Percentiles rank a stretch among this genome's conserved stretches.
These are phyloP conservation scores for Hirschfeldia incana DNA, from an alignment of 345 rosid species.

Conservation along the genomic window DNA sequence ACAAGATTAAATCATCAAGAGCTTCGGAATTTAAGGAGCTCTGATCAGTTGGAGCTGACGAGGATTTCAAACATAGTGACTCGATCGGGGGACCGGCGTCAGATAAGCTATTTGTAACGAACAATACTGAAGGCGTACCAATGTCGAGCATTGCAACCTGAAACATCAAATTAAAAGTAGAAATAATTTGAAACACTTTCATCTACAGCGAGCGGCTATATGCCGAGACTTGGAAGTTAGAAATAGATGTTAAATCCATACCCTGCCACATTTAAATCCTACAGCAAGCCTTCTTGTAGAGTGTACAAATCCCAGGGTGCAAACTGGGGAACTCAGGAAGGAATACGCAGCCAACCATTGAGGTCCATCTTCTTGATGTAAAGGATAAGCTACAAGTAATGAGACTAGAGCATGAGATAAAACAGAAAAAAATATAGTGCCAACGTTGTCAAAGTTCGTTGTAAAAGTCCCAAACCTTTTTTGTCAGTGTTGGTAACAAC, in stretches of 20 bases:
- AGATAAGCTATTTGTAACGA: conserved; percentile 58
- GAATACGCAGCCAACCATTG: conserved; percentile 66
- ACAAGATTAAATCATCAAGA: conserved; percentile 41
- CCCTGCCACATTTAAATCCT: conserved; percentile 80
- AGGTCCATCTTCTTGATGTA: conserved; percentile 63
- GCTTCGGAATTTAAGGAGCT: conserved; percentile 39
- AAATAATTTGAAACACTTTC: conserved; percentile 19
- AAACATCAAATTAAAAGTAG: conserved; percentile 38
- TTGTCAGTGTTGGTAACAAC: conserved; percentile 61
- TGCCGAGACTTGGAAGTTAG: conserved; percentile 15
- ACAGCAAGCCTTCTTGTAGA: conserved; percentile 66
- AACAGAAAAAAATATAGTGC: conserved; percentile 4
- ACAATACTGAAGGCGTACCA: conserved; percentile 55
- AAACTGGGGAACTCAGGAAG: conserved; percentile 58
- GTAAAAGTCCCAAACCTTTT: conserved; percentile 52
- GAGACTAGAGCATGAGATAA: conserved; percentile 22
- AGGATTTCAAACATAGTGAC: conserved; percentile 51
- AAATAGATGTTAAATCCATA: conserved; percentile 42
- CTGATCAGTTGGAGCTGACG: conserved; percentile 42
- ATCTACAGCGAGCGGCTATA: conserved; percentile 2
- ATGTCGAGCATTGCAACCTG: conserved; percentile 88
- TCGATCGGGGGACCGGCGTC: conserved; percentile 54
- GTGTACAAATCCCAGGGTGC: conserved; percentile 52
- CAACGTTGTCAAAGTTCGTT: conserved; percentile 6
- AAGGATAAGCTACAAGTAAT: conserved; percentile 56